A percentile compares a stretch with the other conserved stretches of the same genome.
Evolutionary conservation across 768 basidiomycete genomes (phyloP).

Genomic region (Lactarius sanguifluus): DNA sequence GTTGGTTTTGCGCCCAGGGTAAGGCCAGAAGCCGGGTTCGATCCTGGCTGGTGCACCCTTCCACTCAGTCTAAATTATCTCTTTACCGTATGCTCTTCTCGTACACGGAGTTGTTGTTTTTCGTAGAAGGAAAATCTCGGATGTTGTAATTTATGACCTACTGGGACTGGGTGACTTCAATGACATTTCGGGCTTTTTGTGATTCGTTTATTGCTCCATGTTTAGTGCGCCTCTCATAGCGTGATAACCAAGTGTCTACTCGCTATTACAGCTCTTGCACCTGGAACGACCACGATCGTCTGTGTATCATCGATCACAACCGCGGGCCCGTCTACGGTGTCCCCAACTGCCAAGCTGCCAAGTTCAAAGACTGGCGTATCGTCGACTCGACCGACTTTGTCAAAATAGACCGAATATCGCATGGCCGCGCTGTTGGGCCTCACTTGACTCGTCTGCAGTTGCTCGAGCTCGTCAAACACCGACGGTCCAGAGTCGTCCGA

Average conservation of each 20-base stretch:
- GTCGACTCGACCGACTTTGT: constrained; percentile 68
- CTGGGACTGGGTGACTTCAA: neutral
- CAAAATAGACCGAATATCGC: constrained; percentile 76
- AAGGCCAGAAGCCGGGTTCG: constrained; percentile 43
- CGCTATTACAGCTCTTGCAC: constrained; percentile 62
- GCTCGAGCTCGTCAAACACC: constrained; percentile 71
- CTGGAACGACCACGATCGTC: constrained; percentile 86
- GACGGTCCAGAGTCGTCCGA: constrained; percentile 78
- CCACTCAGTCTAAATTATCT: neutral
- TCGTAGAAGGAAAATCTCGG: neutral
- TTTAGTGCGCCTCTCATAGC: constrained; percentile 32
- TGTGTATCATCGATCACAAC: constrained; percentile 96
- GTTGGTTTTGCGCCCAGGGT: neutral
- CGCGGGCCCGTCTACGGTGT: constrained; percentile 78
- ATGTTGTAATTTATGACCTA: neutral
- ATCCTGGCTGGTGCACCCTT: constrained; percentile 39
- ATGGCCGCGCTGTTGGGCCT: constrained; percentile 48
- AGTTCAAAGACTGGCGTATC: constrained; percentile 82
- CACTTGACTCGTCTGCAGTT: constrained; percentile 45
- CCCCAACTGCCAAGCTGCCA: constrained; percentile 63
- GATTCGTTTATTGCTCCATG: neutral
- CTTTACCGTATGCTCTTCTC: neutral
- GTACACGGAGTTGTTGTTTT: neutral
- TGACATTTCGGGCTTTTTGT: neutral
- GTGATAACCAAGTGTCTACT: constrained; percentile 66